Conservation (phyloP, 352 stramenopile genomes). For the Phytophthora megakarya region DNA sequence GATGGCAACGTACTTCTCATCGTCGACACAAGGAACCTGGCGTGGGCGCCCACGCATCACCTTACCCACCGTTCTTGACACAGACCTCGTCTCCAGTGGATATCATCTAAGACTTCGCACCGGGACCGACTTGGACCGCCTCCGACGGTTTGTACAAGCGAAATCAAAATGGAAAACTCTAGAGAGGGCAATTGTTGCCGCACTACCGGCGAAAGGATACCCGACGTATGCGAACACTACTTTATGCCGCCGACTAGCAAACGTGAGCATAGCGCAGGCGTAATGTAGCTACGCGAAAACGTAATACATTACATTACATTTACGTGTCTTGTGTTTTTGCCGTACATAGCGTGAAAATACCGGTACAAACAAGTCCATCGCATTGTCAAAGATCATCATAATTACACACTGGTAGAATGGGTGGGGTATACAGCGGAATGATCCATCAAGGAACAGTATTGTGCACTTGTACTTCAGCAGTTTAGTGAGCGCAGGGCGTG, state of each 20-base stretch:
- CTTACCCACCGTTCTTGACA: neutral
- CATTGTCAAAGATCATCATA: neutral
- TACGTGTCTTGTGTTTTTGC: no score
- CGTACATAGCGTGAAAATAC: no score
- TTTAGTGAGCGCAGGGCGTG: neutral
- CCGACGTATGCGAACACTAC: constrained; percentile 17
- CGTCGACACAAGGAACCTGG: constrained; percentile 3
- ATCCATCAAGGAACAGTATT: neutral
- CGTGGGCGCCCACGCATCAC: neutral
- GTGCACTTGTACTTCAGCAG: neutral
- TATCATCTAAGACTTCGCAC: constrained; percentile 5
- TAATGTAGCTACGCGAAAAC: constrained; percentile 14
- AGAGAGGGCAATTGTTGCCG: neutral
- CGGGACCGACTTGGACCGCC: neutral
- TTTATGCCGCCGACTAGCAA: constrained; percentile 19
- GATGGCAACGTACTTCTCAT: constrained; percentile 3
- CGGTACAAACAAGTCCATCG: no score
- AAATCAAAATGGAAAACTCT: neutral
- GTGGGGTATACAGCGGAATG: neutral
- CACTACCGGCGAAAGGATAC: constrained; percentile 4
- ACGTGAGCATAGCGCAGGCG: constrained; percentile 14
- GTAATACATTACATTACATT: constrained; percentile 9
- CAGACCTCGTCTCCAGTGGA: constrained; percentile 4
- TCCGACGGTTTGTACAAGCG: neutral
- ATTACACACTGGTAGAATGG: neutral